Evolutionary conservation across 1,284 basidiomycete genomes (phyloP).

Genomic region (Rugiboletus extremiorientalis): DNA sequence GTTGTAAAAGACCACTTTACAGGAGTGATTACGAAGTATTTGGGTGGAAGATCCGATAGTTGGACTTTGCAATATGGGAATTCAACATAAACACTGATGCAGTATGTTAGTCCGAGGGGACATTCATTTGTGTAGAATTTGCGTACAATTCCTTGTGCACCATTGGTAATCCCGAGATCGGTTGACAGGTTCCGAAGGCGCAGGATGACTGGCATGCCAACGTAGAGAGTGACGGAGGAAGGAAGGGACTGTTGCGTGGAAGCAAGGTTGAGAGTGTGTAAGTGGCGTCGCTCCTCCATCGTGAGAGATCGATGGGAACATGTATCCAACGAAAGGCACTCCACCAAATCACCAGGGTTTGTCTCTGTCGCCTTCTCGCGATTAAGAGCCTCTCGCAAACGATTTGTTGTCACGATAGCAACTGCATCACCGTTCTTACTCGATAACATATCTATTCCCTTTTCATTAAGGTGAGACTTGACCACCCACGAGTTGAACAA

Average conservation of each 20-base stretch:
- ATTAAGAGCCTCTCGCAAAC: too few species aligned
- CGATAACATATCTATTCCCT: too few species aligned
- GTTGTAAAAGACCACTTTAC: neutral
- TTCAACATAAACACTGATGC: neutral
- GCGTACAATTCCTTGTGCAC: slow-evolving; percentile 20
- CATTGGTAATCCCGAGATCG: slow-evolving; percentile 34
- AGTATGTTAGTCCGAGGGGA: neutral
- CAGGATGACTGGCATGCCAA: slow-evolving; percentile 35
- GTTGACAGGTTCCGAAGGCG: slow-evolving; percentile 26
- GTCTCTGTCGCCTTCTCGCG: too few species aligned
- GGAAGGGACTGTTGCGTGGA: too few species aligned
- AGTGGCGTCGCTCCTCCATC: too few species aligned
- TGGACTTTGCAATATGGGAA: neutral
- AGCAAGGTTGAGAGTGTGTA: too few species aligned
- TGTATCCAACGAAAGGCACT: too few species aligned
- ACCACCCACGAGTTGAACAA: slow-evolving; percentile 31
- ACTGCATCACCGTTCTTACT: too few species aligned
- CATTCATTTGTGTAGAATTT: slow-evolving; percentile 3
- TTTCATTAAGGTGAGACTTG: too few species aligned
- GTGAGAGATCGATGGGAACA: too few species aligned
- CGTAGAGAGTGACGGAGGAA: too few species aligned
- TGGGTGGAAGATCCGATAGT: neutral
- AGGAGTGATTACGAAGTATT: neutral
- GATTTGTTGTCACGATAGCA: too few species aligned
- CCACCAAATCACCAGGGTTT: neutral